Evolutionary conservation across 2,329 filamentous ascomycete species (phyloP).

Genomic region (Colletotrichum gigasporum): DNA sequence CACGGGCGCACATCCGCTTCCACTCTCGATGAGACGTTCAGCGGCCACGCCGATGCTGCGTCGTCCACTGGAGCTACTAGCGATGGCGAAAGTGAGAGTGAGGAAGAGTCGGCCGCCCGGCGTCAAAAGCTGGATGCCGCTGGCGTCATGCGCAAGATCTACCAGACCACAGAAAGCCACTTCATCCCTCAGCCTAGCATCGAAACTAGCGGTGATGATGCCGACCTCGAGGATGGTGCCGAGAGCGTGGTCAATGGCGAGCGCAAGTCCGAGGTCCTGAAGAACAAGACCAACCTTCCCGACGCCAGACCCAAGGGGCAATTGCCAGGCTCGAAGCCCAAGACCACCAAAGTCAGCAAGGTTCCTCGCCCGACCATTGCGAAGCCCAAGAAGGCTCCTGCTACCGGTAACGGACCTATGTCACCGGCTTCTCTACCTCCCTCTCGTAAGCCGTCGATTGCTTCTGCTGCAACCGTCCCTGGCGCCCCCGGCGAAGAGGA

Average conservation of each 20-base stretch:
- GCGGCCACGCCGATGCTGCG: slow-evolving; percentile 84
- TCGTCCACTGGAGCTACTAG: slow-evolving; percentile 89
- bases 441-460: slow-evolving; percentile 79
- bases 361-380: slow-evolving; percentile 44
- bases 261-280: slow-evolving; percentile 51
- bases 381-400: slow-evolving; percentile 62
- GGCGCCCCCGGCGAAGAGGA: slow-evolving; percentile 82
- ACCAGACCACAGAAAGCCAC: slow-evolving; percentile 62
- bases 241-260: slow-evolving; percentile 46
- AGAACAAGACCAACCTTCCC: slow-evolving; percentile 42
- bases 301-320: slow-evolving; percentile 52
- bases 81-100: slow-evolving; percentile 76
- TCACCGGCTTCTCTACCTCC: slow-evolving; percentile 75
- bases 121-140: slow-evolving; percentile 63
- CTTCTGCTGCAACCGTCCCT: slow-evolving; percentile 61
- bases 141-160: slow-evolving; percentile 55
- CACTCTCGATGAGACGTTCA: slow-evolving; percentile 92
- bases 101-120: slow-evolving; percentile 67
- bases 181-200: slow-evolving; percentile 53
- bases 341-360: slow-evolving; percentile 54
- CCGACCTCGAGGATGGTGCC: slow-evolving; percentile 55
- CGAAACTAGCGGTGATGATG: slow-evolving; percentile 67
- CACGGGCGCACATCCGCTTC: slow-evolving; percentile 93
- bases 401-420: slow-evolving; percentile 54
- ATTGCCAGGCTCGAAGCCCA: slow-evolving; percentile 48